Evolutionary conservation across 805 yeast species (phyloP).

Genomic region (Ogataea angusta): DNA sequence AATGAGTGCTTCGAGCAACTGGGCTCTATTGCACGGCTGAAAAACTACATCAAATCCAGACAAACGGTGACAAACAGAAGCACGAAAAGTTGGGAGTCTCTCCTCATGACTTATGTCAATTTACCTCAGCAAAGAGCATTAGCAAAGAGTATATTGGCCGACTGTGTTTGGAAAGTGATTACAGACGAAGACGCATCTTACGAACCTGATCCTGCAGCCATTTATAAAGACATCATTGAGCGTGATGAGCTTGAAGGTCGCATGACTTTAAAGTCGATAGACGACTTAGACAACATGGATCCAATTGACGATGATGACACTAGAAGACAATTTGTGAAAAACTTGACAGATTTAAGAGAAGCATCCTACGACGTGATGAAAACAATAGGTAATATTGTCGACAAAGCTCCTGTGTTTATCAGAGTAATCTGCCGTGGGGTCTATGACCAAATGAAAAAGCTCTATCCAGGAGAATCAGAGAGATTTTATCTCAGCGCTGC

Average conservation of each 20-base stretch:
- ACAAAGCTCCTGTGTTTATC: constrained; percentile 51
- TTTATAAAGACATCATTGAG: constrained; percentile 42
- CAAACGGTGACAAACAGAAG: constrained; percentile 16
- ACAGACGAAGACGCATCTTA: constrained; percentile 55
- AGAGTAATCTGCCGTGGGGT: constrained; percentile 50
- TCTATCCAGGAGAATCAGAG: constrained; percentile 57
- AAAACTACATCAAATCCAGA: constrained; percentile 25
- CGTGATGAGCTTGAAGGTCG: constrained; percentile 31
- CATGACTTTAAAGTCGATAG: constrained; percentile 24
- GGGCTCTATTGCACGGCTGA: constrained; percentile 19
- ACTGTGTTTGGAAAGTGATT: constrained; percentile 36
- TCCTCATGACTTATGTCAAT: constrained; percentile 42
- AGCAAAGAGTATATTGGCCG: constrained; percentile 40
- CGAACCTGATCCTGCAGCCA: constrained; percentile 75
- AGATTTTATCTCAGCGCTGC: constrained; percentile 61
- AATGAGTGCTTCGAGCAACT: constrained; percentile 36
- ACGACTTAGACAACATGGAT: constrained; percentile 37
- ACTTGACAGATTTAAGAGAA: constrained; percentile 74
- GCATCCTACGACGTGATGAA: constrained; percentile 59
- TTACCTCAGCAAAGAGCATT: constrained; percentile 47
- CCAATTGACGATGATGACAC: constrained; percentile 84
- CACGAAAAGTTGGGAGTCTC: constrained; percentile 42
- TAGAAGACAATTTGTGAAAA: constrained; percentile 62
- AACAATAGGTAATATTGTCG: constrained; percentile 41
- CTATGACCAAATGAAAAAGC: constrained; percentile 28